phyloP scores from a whole-genome alignment of 768 basidiomycete species.

The Trichaptum fuscoviolaceum region DNA sequence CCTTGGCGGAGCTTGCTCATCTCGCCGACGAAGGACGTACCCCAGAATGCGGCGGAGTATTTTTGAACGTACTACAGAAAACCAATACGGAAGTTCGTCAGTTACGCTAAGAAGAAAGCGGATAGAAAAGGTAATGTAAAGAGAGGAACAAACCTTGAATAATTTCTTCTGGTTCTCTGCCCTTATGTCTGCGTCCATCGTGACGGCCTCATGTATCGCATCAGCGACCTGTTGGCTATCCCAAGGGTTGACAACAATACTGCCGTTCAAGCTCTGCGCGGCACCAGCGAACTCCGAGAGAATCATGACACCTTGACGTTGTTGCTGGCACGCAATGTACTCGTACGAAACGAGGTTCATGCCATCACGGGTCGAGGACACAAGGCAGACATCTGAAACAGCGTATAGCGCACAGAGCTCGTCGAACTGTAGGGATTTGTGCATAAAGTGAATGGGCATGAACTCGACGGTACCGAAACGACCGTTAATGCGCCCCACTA shows the following conservation, averaged over 20 bases:
- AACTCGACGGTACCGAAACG: slow-evolving; percentile 99
- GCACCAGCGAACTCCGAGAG: slow-evolving; percentile 98
- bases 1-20: slow-evolving; percentile 50
- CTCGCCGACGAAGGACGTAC: slow-evolving; percentile 83
- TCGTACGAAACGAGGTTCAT: slow-evolving; percentile 99
- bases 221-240: slow-evolving; percentile 98
- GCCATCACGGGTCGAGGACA: slow-evolving; percentile 92
- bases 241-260: slow-evolving; percentile 98
- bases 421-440: slow-evolving; percentile 88
- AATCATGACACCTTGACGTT: slow-evolving; percentile 93
- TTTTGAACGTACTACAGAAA: slow-evolving; percentile 72
- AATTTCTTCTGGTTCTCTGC: slow-evolving; percentile 93
- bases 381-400: slow-evolving; percentile 92
- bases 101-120: neutral
- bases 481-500: slow-evolving; percentile 97
- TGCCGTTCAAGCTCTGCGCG: slow-evolving; percentile 92
- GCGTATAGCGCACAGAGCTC: slow-evolving; percentile 98
- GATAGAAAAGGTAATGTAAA: neutral
- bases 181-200: slow-evolving; percentile 76
- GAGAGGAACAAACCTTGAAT: slow-evolving; percentile 54
- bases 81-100: neutral
- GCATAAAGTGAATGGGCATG: slow-evolving; percentile 99
- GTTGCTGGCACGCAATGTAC: slow-evolving; percentile 93
- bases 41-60: slow-evolving; percentile 92
- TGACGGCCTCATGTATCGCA: slow-evolving; percentile 94